Conservation (phyloP, 2,329 filamentous ascomycete species). For the Madurella fahalii region DNA sequence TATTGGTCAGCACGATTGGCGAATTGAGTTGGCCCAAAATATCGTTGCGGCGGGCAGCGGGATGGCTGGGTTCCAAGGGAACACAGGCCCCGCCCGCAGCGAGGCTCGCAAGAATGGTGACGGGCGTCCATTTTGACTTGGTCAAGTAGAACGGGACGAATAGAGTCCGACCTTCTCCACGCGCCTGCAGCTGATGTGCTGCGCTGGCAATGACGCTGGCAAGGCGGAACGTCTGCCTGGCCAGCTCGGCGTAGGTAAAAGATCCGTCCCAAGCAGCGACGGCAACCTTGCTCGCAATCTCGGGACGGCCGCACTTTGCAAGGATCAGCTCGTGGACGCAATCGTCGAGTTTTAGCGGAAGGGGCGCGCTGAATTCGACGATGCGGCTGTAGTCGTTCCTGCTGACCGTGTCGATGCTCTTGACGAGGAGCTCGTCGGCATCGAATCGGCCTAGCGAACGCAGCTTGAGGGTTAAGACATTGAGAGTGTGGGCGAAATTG, state of each 20-base stretch:
- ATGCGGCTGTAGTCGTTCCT: constrained; percentile 13
- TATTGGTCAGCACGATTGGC: constrained; percentile 10
- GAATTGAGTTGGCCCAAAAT: constrained; percentile 15
- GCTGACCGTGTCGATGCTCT: constrained; percentile 11
- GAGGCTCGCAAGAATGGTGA: constrained; percentile 19
- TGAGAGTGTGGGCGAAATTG: constrained; percentile 9
- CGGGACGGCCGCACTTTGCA: constrained; percentile 34
- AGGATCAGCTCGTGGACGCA: constrained; percentile 46
- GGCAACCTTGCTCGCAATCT: constrained; percentile 32
- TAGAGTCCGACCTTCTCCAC: constrained; percentile 16
- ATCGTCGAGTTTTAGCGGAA: constrained; percentile 33
- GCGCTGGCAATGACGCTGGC: constrained; percentile 28
- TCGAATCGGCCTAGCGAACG: constrained; percentile 3
- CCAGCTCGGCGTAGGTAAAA: constrained; percentile 44
- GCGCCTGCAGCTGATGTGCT: constrained; percentile 9
- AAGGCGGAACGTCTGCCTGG: constrained; percentile 38
- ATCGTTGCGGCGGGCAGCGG: constrained; percentile 14
- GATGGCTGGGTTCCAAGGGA: constrained; percentile 19
- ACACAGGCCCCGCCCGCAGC: constrained; percentile 17
- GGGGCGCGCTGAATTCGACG: constrained; percentile 23
- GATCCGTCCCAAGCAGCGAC: constrained; percentile 47
- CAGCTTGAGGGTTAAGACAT: constrained; percentile 4
- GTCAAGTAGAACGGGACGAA: constrained; percentile 33
- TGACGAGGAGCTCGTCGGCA: constrained; percentile 9
- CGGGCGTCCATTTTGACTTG: constrained; percentile 20